Percentiles rank a stretch among this genome's conserved stretches.
These are phyloP conservation scores for Plasmodium chabaudi DNA, from an alignment of 169 alveolate species.

Conservation along the genomic window DNA sequence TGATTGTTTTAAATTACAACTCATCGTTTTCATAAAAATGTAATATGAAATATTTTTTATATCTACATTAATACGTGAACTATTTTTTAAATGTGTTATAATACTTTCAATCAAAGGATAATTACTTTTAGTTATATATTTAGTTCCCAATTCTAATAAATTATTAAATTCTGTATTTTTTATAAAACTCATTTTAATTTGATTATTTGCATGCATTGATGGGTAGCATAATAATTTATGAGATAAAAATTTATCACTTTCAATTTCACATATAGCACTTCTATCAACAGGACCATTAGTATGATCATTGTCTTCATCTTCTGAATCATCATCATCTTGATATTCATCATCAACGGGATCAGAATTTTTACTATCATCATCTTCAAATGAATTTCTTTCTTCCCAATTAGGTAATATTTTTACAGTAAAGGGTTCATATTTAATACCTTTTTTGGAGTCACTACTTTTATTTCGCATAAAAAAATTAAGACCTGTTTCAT, in stretches of 20 bases:
- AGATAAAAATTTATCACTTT: conserved; percentile 2
- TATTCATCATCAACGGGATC: not conserved
- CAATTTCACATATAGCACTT: conserved; percentile 15
- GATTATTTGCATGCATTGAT: conserved; percentile 4
- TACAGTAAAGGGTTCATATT: conserved; percentile 25
- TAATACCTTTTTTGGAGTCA: not conserved
- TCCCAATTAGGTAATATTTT: conserved; percentile 1
- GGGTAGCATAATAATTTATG: conserved; percentile 36
- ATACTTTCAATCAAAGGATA: not conserved
- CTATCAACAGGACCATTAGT: not conserved
- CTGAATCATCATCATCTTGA: conserved; percentile 3
- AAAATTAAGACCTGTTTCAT: conserved; percentile 47
- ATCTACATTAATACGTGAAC: conserved; percentile 11
- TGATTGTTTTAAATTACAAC: conserved; percentile 19
- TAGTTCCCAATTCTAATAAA: not conserved
- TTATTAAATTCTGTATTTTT: conserved; percentile 34
- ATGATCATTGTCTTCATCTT: not conserved
- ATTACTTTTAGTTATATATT: conserved; percentile 18
- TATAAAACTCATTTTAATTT: conserved; percentile 19
- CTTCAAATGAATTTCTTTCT: not conserved
- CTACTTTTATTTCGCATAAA: conserved; percentile 10
- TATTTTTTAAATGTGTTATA: conserved; percentile 19
- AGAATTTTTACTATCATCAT: not conserved
- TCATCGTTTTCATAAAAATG: conserved; percentile 23
- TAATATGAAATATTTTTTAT: conserved; percentile 28